Evolutionary conservation across 805 yeast genomes (phyloP).

Genomic region (Cyberlindnera veronae): DNA sequence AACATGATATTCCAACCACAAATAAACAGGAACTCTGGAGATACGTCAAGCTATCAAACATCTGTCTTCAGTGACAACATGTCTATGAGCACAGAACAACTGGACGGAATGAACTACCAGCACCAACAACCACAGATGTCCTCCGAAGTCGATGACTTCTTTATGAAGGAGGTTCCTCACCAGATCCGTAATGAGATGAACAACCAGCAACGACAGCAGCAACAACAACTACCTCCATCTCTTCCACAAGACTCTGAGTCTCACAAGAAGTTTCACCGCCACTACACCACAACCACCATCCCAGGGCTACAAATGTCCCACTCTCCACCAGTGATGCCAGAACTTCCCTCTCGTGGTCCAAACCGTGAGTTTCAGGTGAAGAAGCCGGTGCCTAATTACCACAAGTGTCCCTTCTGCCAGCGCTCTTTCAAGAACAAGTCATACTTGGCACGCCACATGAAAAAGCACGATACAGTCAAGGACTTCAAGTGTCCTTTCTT

Average conservation of each 20-base stretch:
- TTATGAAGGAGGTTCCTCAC: conserved; percentile 19
- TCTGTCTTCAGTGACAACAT: conserved; percentile 18
- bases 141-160: conserved; percentile 17
- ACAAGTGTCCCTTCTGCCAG: conserved; percentile 61
- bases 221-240: no score
- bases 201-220: no score
- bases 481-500: conserved; percentile 80
- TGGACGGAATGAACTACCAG: conserved; percentile 9
- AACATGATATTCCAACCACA: conserved; percentile 3
- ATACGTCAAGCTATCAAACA: conserved; percentile 16
- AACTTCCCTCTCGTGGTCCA: conserved; percentile 8
- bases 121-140: not conserved
- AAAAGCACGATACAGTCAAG: conserved; percentile 72
- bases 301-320: no score
- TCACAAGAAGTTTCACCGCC: conserved; percentile 22
- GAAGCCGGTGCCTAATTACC: conserved; percentile 12
- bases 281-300: conserved; percentile 22
- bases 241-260: not conserved
- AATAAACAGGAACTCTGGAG: conserved; percentile 3
- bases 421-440: conserved; percentile 75
- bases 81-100: conserved; percentile 9
- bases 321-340: no score
- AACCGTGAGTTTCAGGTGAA: conserved; percentile 5
- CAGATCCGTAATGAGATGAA: conserved; percentile 20
- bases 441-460: conserved; percentile 76